These are phyloP conservation scores for Kluyveromyces starmeri DNA, from an alignment of 805 yeast species.

Conservation along the genomic window DNA sequence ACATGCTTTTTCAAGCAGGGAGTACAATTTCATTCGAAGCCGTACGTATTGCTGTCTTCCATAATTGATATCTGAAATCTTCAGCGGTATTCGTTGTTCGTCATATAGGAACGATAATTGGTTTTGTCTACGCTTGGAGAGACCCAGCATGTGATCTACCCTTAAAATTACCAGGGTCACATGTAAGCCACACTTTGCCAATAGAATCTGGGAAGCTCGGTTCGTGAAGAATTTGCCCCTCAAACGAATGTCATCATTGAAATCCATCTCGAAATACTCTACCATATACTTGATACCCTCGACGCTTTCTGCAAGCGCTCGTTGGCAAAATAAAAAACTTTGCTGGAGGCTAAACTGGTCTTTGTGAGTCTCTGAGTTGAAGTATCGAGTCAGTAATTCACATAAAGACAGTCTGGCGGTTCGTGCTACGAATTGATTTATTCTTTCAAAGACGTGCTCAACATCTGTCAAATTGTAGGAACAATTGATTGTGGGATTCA, in stretches of 20 bases:
- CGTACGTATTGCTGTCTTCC: constrained; percentile 1
- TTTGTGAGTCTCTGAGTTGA: neutral
- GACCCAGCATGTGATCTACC: constrained; percentile 2
- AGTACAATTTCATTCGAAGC: neutral
- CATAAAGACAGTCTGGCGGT: neutral
- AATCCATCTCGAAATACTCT: neutral
- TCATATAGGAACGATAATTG: constrained; percentile 4
- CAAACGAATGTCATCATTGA: neutral
- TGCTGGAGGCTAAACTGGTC: neutral
- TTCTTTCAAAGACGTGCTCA: neutral
- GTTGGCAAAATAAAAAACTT: neutral
- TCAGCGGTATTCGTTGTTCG: neutral
- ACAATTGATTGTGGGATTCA: neutral
- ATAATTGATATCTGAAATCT: neutral
- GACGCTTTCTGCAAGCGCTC: neutral
- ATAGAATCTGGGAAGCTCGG: constrained; percentile 1
- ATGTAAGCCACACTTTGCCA: constrained; percentile 1
- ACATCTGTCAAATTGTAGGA: neutral
- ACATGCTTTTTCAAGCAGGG: constrained; percentile 1
- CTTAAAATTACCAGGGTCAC: constrained; percentile 1
- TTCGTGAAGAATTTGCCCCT: constrained; percentile 3
- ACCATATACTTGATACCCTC: constrained; percentile 1
- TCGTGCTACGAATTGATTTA: neutral
- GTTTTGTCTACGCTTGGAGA: neutral
- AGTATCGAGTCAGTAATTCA: neutral